phyloP scores from a whole-genome alignment of 2,329 filamentous ascomycete species.

The Botrytis squamosa region DNA sequence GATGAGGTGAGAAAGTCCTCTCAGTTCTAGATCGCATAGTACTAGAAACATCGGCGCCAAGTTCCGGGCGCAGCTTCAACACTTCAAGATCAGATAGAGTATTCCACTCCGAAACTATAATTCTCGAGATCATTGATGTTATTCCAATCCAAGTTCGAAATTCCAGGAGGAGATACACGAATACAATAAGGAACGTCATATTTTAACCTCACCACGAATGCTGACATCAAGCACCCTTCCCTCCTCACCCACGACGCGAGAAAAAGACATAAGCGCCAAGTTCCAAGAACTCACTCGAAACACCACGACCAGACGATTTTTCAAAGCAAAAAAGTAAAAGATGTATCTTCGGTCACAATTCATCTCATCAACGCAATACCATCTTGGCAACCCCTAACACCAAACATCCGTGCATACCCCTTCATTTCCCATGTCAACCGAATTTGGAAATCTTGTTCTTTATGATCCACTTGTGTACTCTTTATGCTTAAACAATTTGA shows the following conservation, averaged over 20 bases:
- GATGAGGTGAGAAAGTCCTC: not conserved
- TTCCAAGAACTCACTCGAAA: not conserved
- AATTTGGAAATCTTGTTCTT: not conserved
- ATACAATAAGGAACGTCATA: not conserved
- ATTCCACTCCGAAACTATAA: too few relatives aligned
- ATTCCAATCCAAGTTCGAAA: not conserved
- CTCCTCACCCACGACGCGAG: not conserved
- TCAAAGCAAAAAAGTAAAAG: not conserved
- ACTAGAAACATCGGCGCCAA: not conserved
- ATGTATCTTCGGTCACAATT: not conserved
- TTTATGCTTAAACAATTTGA: not conserved
- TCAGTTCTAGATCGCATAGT: not conserved
- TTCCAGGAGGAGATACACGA: not conserved
- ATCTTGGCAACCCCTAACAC: not conserved
- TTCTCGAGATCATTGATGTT: not conserved
- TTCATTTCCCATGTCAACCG: not conserved
- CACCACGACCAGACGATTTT: not conserved
- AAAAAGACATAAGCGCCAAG: not conserved
- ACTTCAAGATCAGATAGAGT: not conserved
- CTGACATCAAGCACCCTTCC: not conserved
- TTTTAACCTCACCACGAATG: not conserved
- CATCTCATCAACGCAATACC: not conserved
- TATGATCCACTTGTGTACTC: not conserved
- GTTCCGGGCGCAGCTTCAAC: not conserved
- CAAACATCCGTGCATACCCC: constrained; percentile 15